These are phyloP conservation scores for Elaphomyces granulatus DNA, from an alignment of 495 filamentous ascomycete genomes.

Conservation along the genomic window DNA sequence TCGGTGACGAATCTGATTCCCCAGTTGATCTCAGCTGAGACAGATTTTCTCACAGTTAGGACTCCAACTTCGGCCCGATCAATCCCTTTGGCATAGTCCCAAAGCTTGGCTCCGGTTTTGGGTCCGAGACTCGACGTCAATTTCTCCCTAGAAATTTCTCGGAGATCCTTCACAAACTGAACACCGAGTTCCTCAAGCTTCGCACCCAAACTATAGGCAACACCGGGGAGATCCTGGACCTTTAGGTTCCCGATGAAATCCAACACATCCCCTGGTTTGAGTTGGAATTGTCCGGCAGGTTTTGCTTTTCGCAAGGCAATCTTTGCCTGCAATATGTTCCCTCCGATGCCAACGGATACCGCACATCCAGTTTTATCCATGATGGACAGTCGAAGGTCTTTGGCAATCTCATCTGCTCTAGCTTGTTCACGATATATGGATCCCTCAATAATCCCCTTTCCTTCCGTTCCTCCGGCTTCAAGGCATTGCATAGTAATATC, in stretches of 20 bases:
- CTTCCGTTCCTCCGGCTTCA: conserved; percentile 50
- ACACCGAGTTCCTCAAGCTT: conserved; percentile 81
- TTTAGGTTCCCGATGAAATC: conserved; percentile 60
- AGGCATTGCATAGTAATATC: conserved; percentile 60
- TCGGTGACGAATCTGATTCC: conserved; percentile 87
- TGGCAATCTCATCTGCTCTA: conserved; percentile 62
- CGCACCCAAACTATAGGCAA: conserved; percentile 69
- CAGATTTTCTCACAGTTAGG: conserved; percentile 66
- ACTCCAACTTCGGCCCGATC: conserved; percentile 79
- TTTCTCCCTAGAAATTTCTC: conserved; percentile 57
- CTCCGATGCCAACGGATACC: conserved; percentile 90
- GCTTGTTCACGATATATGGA: conserved; percentile 70
- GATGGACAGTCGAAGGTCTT: conserved; percentile 47
- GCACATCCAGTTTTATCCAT: conserved; percentile 64
- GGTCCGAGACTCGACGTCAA: conserved; percentile 61
- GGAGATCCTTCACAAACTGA: conserved; percentile 67
- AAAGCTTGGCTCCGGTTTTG: conserved; percentile 85
- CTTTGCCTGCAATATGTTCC: conserved; percentile 81
- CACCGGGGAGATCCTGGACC: conserved; percentile 72
- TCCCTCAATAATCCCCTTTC: conserved; percentile 51
- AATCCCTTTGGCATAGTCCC: conserved; percentile 81
- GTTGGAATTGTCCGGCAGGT: conserved; percentile 80
- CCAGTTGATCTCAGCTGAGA: conserved; percentile 96
- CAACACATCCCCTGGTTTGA: conserved; percentile 64
- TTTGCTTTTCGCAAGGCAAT: conserved; percentile 85